Evolutionary conservation across 805 yeast species (phyloP), one percentile per base, ranked within the genome.

Genomic region (Sungouiozyma intestinalis): DNA sequence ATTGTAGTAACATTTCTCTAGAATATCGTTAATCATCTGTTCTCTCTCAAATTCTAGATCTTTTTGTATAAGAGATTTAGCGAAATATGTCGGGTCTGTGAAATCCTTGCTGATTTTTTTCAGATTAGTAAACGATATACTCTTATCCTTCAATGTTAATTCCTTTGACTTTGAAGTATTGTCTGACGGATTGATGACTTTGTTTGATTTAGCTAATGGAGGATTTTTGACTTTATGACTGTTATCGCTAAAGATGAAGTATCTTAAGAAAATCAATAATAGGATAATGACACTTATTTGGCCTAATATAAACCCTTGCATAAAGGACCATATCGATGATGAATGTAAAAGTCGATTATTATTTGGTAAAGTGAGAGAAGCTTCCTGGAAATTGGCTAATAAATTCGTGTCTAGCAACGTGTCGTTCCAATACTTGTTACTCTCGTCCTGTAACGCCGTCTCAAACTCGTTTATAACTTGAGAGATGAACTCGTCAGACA

Each of bases 1-100:
- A 55, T 92, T 84, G 62, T 92, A 92, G 57, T 86, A 86, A 0
- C 97, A 87, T 53, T 87, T 88, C 48, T 90, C 97, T 33, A 92
- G 66, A 16, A 92, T 85, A 0, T 76, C 59, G 19, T 66, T 62
- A 35, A 69, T 62, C 35, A 52, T 57, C 14, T 49, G 43, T 4
- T 48, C 39, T 16, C 42, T 47, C 35, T 54, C 58, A 18, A 39
- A 47, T 33, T 52, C 58, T 3, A 40, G 38, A n/a, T 67, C 55
- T 32, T 53, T 54, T 24, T 24, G 29, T 24, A 7, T 24, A 24
- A 24, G 11, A 24, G 29, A 24, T 24, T 24, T 24, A 50, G 43
- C 15, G 48, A 44, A 15, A 42, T 42, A 5, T 35, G 33, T 7
- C 44, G 39, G 19, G 29, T 41, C 4, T 46, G 18, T 15, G 40